Percentiles rank a stretch among this genome's conserved stretches.
These are phyloP conservation scores for Dothiorella sarmentorum DNA, from an alignment of 2,329 filamentous ascomycete species.

Conservation along the genomic window DNA sequence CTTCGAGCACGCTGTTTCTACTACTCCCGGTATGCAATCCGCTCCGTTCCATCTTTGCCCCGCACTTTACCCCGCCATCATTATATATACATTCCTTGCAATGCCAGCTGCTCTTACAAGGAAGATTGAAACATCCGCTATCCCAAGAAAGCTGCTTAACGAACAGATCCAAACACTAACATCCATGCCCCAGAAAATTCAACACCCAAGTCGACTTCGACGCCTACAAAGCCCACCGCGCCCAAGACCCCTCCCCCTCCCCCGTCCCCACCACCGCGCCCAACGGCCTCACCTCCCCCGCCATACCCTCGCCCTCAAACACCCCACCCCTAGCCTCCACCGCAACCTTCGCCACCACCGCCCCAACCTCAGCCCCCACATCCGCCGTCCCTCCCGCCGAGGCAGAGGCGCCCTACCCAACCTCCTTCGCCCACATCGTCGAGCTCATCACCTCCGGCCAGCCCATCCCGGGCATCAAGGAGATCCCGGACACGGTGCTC, in stretches of 20 bases:
- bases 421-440: constrained; percentile 80
- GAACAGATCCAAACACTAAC: constrained; percentile 22
- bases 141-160: neutral
- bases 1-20: constrained; percentile 69
- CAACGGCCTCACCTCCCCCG: constrained; percentile 5
- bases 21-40: constrained; percentile 47
- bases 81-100: no score
- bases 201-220: constrained; percentile 59
- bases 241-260: neutral
- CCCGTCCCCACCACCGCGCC: neutral
- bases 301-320: neutral
- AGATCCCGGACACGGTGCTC: constrained; percentile 78
- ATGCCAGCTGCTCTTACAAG: neutral
- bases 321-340: constrained; percentile 20
- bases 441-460: constrained; percentile 79
- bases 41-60: neutral
- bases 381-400: constrained; percentile 17
- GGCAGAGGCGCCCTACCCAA: constrained; percentile 65
- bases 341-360: constrained; percentile 20
- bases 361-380: constrained; percentile 7
- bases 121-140: neutral
- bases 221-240: constrained; percentile 64
- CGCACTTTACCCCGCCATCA: constrained; percentile 11
- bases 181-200: constrained; percentile 34
- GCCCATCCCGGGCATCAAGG: constrained; percentile 79